A percentile compares a stretch with the other conserved stretches of the same genome.
Evolutionary conservation across 192 early-diverging fungal genomes (phyloP).

Genomic region (Linnemannia hyalina): DNA sequence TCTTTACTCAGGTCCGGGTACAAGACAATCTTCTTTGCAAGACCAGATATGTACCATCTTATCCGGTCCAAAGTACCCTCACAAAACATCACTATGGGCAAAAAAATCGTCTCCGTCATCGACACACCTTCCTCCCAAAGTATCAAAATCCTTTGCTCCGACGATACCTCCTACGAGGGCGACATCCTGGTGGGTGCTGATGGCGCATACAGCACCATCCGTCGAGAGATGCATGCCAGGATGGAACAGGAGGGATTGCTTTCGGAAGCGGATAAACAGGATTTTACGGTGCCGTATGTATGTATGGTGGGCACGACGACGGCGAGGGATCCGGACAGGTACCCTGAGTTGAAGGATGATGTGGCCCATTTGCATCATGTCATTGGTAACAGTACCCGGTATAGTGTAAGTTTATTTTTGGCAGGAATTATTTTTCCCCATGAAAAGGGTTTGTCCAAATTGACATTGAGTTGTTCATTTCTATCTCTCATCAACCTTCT

Average conservation of each 20-base stretch:
- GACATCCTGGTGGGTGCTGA: neutral
- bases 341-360: neutral
- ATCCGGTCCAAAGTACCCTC: neutral
- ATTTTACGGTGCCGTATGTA: neutral
- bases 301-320: slow-evolving; percentile 2
- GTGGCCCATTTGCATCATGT: neutral
- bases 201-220: neutral
- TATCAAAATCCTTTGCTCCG: neutral
- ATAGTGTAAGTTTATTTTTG: neutral
- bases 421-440: neutral
- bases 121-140: neutral
- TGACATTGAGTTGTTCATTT: neutral
- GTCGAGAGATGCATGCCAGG: neutral
- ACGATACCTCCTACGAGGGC: neutral
- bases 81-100: neutral
- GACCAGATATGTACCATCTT: neutral
- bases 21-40: neutral
- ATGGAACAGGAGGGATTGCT: neutral
- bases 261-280: neutral
- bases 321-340: neutral
- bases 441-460: neutral
- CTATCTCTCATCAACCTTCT: neutral
- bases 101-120: neutral
- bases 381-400: neutral
- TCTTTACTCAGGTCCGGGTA: neutral